Percentiles rank a stretch among this genome's conserved stretches.
Evolutionary conservation across 768 basidiomycete genomes (phyloP).

Genomic region (Podaxis sp.): DNA sequence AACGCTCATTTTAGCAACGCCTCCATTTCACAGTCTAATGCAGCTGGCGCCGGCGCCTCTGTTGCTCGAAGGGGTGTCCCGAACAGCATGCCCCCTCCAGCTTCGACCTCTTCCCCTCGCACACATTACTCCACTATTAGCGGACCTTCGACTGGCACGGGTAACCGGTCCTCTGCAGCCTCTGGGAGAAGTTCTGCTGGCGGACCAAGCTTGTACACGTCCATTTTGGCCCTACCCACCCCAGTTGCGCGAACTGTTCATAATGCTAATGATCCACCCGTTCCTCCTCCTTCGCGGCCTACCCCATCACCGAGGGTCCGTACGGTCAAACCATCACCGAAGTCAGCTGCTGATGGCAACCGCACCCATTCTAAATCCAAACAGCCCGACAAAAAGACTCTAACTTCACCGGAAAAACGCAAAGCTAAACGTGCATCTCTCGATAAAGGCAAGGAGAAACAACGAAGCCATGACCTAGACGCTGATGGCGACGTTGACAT

Average conservation of each 20-base stretch:
- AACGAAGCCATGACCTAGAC: conserved; percentile 30
- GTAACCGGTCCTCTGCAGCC: conserved; percentile 26
- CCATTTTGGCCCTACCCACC: conserved; percentile 67
- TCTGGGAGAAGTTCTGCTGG: conserved; percentile 30
- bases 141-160: conserved; percentile 26
- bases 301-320: conserved; percentile 40
- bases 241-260: conserved; percentile 79
- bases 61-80: conserved; percentile 31
- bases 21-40: conserved; percentile 39
- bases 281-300: conserved; percentile 47
- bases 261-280: conserved; percentile 66
- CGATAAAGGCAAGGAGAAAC: conserved; percentile 49
- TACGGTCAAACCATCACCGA: conserved; percentile 32
- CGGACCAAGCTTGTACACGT: conserved; percentile 64
- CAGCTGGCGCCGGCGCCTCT: conserved; percentile 20
- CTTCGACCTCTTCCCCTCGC: conserved; percentile 37
- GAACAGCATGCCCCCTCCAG: conserved; percentile 44
- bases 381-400: conserved; percentile 27
- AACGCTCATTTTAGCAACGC: conserved; percentile 50
- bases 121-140: conserved; percentile 35
- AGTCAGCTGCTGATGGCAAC: conserved; percentile 38
- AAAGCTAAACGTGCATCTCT: conserved; percentile 34
- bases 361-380: conserved; percentile 41
- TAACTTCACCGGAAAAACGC: conserved; percentile 36
- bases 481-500: conserved; percentile 65